phyloP scores from a whole-genome alignment of 495 filamentous ascomycete species.

The Neurospora hispaniola region DNA sequence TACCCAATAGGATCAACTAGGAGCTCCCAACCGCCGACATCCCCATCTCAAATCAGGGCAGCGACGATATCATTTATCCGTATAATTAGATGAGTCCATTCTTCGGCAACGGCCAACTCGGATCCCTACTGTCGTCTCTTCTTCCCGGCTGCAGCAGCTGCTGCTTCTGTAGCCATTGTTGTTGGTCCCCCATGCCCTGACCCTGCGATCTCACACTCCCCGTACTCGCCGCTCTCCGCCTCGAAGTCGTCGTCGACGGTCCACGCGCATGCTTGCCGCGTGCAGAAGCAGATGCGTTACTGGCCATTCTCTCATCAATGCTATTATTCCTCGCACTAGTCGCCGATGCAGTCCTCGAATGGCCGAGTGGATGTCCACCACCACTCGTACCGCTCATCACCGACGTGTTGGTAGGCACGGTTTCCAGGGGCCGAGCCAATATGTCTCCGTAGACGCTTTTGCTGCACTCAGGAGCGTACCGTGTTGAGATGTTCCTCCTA shows the following conservation, averaged over 20 bases:
- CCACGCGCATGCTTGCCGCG: neutral
- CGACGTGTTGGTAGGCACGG: neutral
- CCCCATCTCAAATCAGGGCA: neutral
- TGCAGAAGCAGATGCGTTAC: neutral
- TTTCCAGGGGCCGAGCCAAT: neutral
- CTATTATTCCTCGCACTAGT: neutral
- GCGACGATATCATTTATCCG: no score
- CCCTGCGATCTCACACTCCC: neutral
- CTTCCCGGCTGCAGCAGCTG: neutral
- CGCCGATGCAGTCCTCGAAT: neutral
- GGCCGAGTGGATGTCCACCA: neutral
- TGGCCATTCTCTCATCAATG: neutral
- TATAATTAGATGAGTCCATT: neutral
- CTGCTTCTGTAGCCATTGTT: neutral
- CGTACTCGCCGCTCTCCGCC: neutral
- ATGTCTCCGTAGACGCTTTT: slow-evolving; percentile 2
- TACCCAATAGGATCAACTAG: no score
- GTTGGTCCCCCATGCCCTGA: neutral
- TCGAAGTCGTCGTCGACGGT: neutral
- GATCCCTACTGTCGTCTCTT: neutral
- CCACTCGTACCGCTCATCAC: neutral
- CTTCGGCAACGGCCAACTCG: slow-evolving; percentile 6
- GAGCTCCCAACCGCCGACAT: neutral
- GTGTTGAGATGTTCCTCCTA: neutral
- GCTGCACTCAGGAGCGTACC: neutral